phyloP scores from a whole-genome alignment of 305 asterid species.

The Withania somnifera region DNA sequence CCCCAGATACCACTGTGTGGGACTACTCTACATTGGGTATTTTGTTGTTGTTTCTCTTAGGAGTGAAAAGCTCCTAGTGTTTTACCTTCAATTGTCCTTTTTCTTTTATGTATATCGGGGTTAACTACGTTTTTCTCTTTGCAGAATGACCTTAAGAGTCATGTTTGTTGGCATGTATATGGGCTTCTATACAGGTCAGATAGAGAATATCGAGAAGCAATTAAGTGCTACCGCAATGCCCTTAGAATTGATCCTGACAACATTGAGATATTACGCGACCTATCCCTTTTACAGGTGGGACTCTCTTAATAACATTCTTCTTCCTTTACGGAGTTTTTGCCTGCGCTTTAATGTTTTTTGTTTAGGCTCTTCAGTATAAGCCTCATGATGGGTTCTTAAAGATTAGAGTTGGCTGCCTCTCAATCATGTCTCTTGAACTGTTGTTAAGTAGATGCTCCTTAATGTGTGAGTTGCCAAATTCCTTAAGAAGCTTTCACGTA shows the following conservation, averaged over 20 bases:
- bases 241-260: slow-evolving; percentile 93
- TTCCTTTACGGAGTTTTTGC: neutral
- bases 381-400: neutral
- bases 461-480: neutral
- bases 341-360: neutral
- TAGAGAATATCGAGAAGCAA: slow-evolving; percentile 98
- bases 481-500: neutral
- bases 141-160: slow-evolving; percentile 99
- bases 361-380: neutral
- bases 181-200: slow-evolving; percentile 97
- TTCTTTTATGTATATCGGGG: neutral
- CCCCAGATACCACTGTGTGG: too few relatives aligned
- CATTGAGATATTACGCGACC: slow-evolving; percentile 90
- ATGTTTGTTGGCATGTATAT: slow-evolving; percentile 99
- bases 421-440: neutral
- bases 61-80: neutral
- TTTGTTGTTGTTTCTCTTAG: too few relatives aligned
- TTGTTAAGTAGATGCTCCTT: neutral
- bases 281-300: slow-evolving; percentile 89
- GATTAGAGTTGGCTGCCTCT: neutral
- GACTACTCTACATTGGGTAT: too few relatives aligned
- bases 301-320: slow-evolving; percentile 4
- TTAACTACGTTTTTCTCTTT: slow-evolving; percentile 22
- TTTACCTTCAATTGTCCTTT: slow-evolving; percentile 6
- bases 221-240: slow-evolving; percentile 95